phyloP scores from a whole-genome alignment of 805 yeast genomes.

The Ogataea chonburiensis region DNA sequence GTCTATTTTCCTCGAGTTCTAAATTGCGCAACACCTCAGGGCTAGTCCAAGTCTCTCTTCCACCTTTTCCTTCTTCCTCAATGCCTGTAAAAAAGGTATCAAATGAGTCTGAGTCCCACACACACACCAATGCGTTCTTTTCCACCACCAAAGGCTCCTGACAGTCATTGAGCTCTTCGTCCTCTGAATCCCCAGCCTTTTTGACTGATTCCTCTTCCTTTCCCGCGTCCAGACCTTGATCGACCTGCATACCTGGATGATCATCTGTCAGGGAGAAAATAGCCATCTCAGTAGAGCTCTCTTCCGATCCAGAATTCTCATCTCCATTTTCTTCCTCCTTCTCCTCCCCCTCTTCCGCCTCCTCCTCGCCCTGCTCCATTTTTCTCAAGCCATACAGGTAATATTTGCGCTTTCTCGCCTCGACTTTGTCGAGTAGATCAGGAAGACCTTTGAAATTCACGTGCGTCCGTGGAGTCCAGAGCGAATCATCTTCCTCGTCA shows the following conservation, averaged over 20 bases:
- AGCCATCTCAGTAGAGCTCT: constrained; percentile 3
- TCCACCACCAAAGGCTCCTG: constrained; percentile 27
- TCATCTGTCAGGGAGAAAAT: neutral
- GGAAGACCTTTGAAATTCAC: constrained; percentile 44
- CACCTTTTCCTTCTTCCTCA: constrained; percentile 45
- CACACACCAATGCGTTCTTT: constrained; percentile 54
- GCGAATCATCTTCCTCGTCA: constrained; percentile 30
- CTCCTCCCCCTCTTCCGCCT: constrained; percentile 2
- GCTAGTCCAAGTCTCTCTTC: constrained; percentile 54
- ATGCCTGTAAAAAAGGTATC: constrained; percentile 52
- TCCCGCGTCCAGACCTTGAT: too few relatives aligned
- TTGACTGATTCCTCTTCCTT: too few relatives aligned
- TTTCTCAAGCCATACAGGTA: constrained; percentile 29
- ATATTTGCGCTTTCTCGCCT: constrained; percentile 28
- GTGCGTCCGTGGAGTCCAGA: constrained; percentile 45
- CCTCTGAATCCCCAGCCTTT: too few relatives aligned
- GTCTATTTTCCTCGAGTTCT: constrained; percentile 50
- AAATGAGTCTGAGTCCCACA: constrained; percentile 56
- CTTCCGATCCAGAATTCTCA: neutral
- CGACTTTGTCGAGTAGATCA: constrained; percentile 33
- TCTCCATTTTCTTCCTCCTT: neutral
- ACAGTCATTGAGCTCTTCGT: constrained; percentile 14
- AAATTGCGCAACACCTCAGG: constrained; percentile 51
- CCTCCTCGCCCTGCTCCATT: neutral
- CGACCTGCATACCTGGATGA: neutral